Evolutionary conservation across 129 eudicot species (phyloP), one percentile per base, ranked within the genome.

Genomic region (Scalesia atractyloides): DNA sequence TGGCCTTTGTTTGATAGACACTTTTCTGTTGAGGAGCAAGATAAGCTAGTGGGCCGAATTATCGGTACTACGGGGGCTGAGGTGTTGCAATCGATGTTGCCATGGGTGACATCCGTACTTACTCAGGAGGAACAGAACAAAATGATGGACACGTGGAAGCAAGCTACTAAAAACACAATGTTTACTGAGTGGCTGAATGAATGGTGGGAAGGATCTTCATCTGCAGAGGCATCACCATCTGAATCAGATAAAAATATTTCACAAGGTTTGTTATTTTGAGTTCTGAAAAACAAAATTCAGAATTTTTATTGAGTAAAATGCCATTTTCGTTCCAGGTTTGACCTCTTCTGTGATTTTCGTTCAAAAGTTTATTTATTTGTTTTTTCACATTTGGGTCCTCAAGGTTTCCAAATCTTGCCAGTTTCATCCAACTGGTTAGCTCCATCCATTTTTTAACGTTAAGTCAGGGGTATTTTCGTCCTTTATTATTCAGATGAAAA

Each of bases 1-100:
- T 95, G 99, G 99, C 99, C 99, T 19, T 67, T 95, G 84, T 95
- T 95, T 84, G 97, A 90, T 76, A 82, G 88, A 36, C 96, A 95
- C 81, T 88, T 95, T 87, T 86, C 96, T 15, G 88, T 90, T 68
- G 99, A 90, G 79, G 99, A 90, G 44, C 99, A 95, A 74, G 99
- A 95, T 84, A 95, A 84, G 78, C 86, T 95, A 62, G 99, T 95
- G 49, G 99, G 99, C 48, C 86, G 94, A 44, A 95, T 95, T 43
- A 95, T 95, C 72, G 99, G 99, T 75, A 95, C 99, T 37, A 95
- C 99, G 0, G 99, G 99, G 71, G 99, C 99, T 1, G 97, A 95
- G 84, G 99, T 95, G 67, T 87, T 95, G 41, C 99, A 95, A 66
- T 90, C 99, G 33, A 95, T 95, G 99, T 81, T 95, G 73, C 99